Percentiles rank a stretch among this genome's conserved stretches.
phyloP scores from a whole-genome alignment of 2,329 filamentous ascomycete species.

The Fusarium sp. region DNA sequence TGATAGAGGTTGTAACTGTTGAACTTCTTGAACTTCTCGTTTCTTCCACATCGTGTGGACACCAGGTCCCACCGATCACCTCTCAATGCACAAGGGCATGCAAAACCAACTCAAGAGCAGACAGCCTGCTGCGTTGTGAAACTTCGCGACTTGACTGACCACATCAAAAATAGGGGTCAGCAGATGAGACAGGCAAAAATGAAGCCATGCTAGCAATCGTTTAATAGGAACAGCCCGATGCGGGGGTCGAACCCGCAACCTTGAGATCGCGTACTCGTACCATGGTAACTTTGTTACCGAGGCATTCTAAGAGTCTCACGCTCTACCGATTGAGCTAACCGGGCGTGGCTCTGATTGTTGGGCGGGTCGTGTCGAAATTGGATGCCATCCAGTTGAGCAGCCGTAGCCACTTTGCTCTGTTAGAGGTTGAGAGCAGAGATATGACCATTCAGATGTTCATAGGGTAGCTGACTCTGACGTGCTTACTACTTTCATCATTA shows the following conservation, averaged over 20 bases:
- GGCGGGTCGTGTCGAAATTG: neutral
- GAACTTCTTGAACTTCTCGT: neutral
- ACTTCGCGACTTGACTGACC: no score
- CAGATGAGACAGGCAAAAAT: neutral
- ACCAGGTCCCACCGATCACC: neutral
- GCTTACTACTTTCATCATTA: no score
- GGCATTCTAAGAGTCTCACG: constrained; percentile 71
- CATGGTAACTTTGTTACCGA: neutral
- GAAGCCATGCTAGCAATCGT: neutral
- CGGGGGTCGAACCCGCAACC: constrained; percentile 66
- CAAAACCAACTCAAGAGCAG: no score
- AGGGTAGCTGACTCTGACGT: no score
- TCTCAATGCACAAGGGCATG: no score
- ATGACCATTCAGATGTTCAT: no score
- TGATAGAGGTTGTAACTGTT: no score
- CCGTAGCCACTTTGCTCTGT: neutral
- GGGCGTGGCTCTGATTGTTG: constrained; percentile 27
- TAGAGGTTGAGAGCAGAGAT: no score
- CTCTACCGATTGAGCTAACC: constrained; percentile 62
- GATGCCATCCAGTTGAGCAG: neutral
- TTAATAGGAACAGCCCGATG: constrained; percentile 47
- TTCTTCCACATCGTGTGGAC: neutral
- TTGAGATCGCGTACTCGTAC: constrained; percentile 56
- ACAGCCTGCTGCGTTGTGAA: no score
- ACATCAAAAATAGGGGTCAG: no score